Evolutionary conservation across 164 flowering plant species (phyloP).

Genomic region (Platanus orientalis): DNA sequence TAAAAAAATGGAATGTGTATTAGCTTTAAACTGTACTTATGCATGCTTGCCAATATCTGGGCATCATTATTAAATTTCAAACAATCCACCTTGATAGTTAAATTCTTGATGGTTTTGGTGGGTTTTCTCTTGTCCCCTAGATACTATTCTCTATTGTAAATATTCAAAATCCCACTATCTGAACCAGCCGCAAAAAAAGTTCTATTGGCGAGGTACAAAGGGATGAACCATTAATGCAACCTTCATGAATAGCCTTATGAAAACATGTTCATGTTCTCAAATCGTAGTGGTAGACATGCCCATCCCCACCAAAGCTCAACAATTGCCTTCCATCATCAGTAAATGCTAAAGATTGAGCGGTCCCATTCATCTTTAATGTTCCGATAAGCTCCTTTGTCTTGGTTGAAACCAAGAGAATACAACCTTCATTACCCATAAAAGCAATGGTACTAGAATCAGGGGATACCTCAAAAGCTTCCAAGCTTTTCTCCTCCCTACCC

Average conservation of each 20-base stretch:
- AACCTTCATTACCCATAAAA: conserved; percentile 51
- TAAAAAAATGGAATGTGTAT: conserved; percentile 75
- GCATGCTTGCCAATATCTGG: conserved; percentile 74
- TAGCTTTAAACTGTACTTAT: conserved; percentile 72
- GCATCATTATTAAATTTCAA: conserved; percentile 78
- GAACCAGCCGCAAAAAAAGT: conserved; percentile 86
- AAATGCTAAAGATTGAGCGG: conserved; percentile 74
- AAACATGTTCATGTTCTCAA: conserved; percentile 73
- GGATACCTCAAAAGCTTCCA: conserved; percentile 12
- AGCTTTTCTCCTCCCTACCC: conserved; percentile 93
- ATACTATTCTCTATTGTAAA: conserved; percentile 74
- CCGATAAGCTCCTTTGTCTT: conserved; percentile 85
- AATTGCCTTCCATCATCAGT: conserved; percentile 63
- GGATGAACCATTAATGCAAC: conserved; percentile 65
- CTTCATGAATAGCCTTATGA: conserved; percentile 81
- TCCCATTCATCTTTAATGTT: conserved; percentile 94
- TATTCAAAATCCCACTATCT: conserved; percentile 75
- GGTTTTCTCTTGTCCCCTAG: conserved; percentile 88
- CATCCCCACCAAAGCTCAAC: conserved; percentile 89
- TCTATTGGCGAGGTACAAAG: conserved; percentile 67
- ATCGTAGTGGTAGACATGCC: conserved; percentile 66
- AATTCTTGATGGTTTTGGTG: conserved; percentile 62
- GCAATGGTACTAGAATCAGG: conserved; percentile 80
- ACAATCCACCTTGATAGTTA: conserved; percentile 68
- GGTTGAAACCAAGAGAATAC: conserved; percentile 25